phyloP scores from a whole-genome alignment of 306 rosid genomes.

The Lithocarpus polystachyus region DNA sequence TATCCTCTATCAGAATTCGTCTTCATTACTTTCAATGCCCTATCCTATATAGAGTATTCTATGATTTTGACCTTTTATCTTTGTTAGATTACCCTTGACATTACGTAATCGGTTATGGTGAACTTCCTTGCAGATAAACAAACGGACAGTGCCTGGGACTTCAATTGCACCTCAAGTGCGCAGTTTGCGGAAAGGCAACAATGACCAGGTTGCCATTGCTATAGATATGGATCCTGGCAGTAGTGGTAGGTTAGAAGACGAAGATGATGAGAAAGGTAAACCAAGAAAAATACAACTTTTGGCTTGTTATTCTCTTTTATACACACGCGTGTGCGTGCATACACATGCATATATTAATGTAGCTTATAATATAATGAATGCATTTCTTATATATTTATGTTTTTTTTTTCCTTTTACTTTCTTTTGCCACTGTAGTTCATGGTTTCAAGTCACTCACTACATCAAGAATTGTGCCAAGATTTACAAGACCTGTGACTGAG shows the following conservation, averaged over 20 bases:
- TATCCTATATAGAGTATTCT: background rate
- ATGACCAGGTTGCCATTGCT: constrained; percentile 87
- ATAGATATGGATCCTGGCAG: constrained; percentile 76
- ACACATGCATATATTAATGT: background rate
- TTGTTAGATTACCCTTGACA: background rate
- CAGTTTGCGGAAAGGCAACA: constrained; percentile 90
- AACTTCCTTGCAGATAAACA: constrained; percentile 47
- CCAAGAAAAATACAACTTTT: constrained; percentile 1
- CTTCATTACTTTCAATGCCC: background rate
- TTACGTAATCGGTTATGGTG: constrained; percentile 16
- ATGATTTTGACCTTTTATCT: background rate
- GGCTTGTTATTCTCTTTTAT: constrained; percentile 7
- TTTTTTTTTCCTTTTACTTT: constrained; percentile 3
- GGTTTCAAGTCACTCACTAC: constrained; percentile 94
- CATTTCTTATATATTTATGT: background rate
- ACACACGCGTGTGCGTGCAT: background rate
- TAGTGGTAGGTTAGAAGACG: constrained; percentile 70
- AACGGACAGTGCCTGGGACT: constrained; percentile 60
- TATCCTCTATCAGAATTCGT: background rate
- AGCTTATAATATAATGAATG: background rate
- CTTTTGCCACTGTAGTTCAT: constrained; percentile 54
- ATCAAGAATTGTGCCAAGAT: constrained; percentile 83
- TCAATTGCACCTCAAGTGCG: constrained; percentile 86
- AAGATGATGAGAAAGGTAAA: constrained; percentile 95
- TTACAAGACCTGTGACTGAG: constrained; percentile 82